phyloP scores from a whole-genome alignment of 2,329 filamentous ascomycete genomes.

The Aspergillus sp. region DNA sequence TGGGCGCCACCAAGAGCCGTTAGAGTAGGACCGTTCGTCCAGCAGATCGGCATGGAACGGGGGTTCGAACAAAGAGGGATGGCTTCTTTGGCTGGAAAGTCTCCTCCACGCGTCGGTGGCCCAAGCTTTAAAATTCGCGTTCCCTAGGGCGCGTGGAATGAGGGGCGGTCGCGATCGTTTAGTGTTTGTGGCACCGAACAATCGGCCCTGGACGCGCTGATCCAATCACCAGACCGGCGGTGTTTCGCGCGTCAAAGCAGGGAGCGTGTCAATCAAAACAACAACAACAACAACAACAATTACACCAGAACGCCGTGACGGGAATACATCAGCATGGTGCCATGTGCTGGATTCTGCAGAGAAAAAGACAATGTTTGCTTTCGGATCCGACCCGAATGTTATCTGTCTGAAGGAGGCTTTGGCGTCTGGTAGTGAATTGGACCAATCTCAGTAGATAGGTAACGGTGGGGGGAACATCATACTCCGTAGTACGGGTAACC shows the following conservation, averaged over 20 bases:
- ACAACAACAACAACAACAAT: not conserved
- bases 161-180: constrained; percentile 15
- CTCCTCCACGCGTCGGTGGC: not conserved
- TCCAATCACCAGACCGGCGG: constrained; percentile 14
- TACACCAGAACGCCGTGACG: not conserved
- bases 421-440: no score
- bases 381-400: not conserved
- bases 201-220: constrained; percentile 9
- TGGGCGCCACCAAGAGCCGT: constrained; percentile 3
- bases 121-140: constrained; percentile 9
- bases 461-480: constrained; percentile 1
- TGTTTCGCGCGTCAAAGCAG: constrained; percentile 9
- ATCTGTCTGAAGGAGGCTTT: not conserved
- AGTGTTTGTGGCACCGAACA: not conserved
- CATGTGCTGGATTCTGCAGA: not conserved
- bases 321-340: not conserved
- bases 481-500: constrained; percentile 8
- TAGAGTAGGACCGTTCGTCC: not conserved
- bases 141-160: constrained; percentile 22
- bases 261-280: not conserved
- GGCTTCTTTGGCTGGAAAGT: not conserved
- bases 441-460: not conserved
- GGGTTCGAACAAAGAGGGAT: not conserved
- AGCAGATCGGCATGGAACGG: not conserved
- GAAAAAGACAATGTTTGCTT: not conserved